These are phyloP conservation scores for Stemphylium beticola DNA, from an alignment of 2,329 filamentous ascomycete species.

Conservation along the genomic window DNA sequence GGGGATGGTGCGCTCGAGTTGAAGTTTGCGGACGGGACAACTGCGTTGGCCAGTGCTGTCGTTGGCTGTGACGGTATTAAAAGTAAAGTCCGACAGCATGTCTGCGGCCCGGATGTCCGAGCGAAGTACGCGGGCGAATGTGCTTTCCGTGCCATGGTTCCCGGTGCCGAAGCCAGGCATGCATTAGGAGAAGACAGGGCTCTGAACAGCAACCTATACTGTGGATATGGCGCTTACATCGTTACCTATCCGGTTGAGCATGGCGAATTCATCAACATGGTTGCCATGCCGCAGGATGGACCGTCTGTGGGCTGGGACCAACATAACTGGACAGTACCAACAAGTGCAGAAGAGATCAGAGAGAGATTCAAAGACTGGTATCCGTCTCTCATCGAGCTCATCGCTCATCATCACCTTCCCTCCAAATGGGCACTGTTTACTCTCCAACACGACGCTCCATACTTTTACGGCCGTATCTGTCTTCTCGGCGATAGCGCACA, in stretches of 20 bases:
- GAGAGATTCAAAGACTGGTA: constrained; percentile 23
- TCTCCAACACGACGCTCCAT: constrained; percentile 53
- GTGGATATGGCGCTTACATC: constrained; percentile 62
- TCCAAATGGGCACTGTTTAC: constrained; percentile 63
- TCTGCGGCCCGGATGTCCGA: constrained; percentile 57
- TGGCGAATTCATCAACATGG: constrained; percentile 61
- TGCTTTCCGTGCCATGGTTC: constrained; percentile 66
- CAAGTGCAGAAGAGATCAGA: constrained; percentile 24
- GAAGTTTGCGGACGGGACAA: constrained; percentile 53
- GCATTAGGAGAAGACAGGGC: constrained; percentile 58
- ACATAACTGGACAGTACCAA: constrained; percentile 26
- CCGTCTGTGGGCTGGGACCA: constrained; percentile 12
- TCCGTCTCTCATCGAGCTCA: constrained; percentile 19
- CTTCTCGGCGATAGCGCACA: constrained; percentile 63
- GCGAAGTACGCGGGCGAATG: constrained; percentile 62
- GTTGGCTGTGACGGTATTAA: constrained; percentile 70
- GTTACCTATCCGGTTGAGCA: constrained; percentile 66
- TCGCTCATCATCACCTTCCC: constrained; percentile 16
- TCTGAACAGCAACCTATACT: constrained; percentile 60
- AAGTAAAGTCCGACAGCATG: constrained; percentile 58
- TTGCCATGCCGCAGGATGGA: constrained; percentile 23
- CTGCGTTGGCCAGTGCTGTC: constrained; percentile 52
- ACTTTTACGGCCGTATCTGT: constrained; percentile 50
- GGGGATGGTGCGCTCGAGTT: constrained; percentile 25
- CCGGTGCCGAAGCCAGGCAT: constrained; percentile 58